phyloP scores from a whole-genome alignment of 129 eudicot species.

The Escallonia rubra region DNA sequence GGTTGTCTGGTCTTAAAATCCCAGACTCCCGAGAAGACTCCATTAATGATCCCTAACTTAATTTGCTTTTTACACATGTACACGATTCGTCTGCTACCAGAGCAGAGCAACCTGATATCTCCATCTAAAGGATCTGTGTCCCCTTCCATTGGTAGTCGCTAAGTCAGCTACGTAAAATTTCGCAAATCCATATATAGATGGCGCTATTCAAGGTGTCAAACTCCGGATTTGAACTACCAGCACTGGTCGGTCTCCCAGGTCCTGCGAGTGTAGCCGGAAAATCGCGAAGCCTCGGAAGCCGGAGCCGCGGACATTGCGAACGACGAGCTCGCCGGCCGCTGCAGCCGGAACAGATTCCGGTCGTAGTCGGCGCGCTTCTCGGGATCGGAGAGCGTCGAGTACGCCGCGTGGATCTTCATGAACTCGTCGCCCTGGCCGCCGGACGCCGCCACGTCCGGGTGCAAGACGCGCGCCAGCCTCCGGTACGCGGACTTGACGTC shows the following conservation, averaged over 20 bases:
- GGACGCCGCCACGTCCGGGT: slow-evolving; percentile 51
- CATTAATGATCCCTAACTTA: no score
- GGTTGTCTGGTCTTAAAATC: no score
- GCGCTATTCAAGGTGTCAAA: no score
- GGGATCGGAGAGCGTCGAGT: slow-evolving; percentile 61
- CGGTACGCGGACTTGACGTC: slow-evolving; percentile 78
- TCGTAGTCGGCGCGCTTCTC: slow-evolving; percentile 69
- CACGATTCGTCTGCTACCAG: no score
- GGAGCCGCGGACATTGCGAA: slow-evolving; percentile 4
- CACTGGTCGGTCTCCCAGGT: slow-evolving; percentile 84
- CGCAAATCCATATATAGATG: no score
- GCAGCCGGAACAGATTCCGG: slow-evolving; percentile 30
- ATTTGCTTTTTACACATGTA: no score
- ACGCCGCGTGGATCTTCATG: slow-evolving; percentile 59
- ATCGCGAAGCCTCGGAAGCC: slow-evolving; percentile 7
- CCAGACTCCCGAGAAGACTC: no score
- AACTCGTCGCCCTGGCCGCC: slow-evolving; percentile 40
- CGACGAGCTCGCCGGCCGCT: not conserved
- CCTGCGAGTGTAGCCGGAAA: slow-evolving; percentile 13
- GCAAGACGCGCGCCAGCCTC: slow-evolving; percentile 53
- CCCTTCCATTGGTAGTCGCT: no score
- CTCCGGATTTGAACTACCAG: slow-evolving; percentile 38
- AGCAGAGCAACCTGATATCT: no score
- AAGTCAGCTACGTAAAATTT: no score
- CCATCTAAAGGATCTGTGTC: no score